Percentiles rank a stretch among this genome's conserved stretches.
phyloP scores from a whole-genome alignment of 192 early-diverging fungal genomes.

The Coemansia sp. region DNA sequence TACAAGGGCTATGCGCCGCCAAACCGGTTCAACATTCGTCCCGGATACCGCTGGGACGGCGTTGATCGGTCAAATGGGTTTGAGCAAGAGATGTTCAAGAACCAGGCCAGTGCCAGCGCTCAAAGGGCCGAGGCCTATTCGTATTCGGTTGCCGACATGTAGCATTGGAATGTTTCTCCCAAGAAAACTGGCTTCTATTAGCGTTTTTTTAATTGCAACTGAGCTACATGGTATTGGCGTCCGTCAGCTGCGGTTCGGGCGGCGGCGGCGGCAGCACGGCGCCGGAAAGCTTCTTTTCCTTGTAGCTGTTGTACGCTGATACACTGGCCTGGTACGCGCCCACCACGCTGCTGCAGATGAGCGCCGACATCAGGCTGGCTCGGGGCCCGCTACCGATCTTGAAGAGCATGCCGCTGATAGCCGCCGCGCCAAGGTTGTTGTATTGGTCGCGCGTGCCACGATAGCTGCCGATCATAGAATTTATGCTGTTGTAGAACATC shows the following conservation, averaged over 20 bases:
- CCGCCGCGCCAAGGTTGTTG: conserved; percentile 68
- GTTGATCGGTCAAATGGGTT: conserved; percentile 77
- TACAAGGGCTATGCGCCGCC: conserved; percentile 58
- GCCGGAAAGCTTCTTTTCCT: conserved; percentile 17
- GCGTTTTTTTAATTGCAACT: too few relatives aligned
- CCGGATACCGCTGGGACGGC: conserved; percentile 77
- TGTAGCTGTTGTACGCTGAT: conserved; percentile 24
- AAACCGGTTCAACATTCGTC: conserved; percentile 67
- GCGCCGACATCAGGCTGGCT: conserved; percentile 52
- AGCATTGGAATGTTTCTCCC: neutral
- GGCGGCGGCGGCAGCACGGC: conserved; percentile 23
- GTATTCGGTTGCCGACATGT: conserved; percentile 41
- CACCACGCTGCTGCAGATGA: conserved; percentile 57
- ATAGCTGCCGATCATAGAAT: conserved; percentile 59
- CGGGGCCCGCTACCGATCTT: conserved; percentile 66
- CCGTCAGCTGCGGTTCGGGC: conserved; percentile 36
- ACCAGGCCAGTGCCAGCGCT: conserved; percentile 18
- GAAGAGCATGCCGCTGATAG: conserved; percentile 70
- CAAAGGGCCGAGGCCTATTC: conserved; percentile 21
- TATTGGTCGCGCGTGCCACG: conserved; percentile 63
- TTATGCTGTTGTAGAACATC: conserved; percentile 78
- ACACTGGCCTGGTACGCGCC: conserved; percentile 50
- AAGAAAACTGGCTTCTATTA: too few relatives aligned
- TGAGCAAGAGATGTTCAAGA: conserved; percentile 52
- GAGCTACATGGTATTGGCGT: neutral